These are phyloP conservation scores for Metroxylon sagu DNA, from an alignment of 176 grass and related monocot genomes.

Conservation along the genomic window DNA sequence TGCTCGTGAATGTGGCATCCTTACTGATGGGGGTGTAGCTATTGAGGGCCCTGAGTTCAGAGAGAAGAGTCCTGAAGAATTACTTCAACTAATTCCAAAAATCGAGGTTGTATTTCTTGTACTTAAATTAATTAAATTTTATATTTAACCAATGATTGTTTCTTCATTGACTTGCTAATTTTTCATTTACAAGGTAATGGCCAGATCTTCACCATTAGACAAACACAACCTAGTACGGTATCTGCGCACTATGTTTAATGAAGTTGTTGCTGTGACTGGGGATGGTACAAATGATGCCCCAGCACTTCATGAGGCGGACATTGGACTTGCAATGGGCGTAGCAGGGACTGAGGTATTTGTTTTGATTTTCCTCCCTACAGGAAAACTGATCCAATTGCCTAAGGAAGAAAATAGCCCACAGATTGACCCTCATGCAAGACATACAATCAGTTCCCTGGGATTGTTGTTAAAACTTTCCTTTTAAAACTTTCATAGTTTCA, in stretches of 20 bases:
- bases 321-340: constrained; percentile 21
- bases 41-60: constrained; percentile 14
- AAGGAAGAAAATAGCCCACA: no score
- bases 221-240: constrained; percentile 6
- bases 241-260: constrained; percentile 1
- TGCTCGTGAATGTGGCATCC: constrained; percentile 16
- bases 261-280: constrained; percentile 18
- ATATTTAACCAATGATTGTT: neutral
- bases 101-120: constrained; percentile 2
- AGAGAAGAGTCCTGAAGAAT: constrained; percentile 6
- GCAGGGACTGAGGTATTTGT: constrained; percentile 17
- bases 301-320: constrained; percentile 15
- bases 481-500: no score
- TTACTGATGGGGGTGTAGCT: constrained; percentile 10
- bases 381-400: neutral
- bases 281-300: constrained; percentile 22
- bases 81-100: constrained; percentile 8
- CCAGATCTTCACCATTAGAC: constrained; percentile 11
- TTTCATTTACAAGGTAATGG: constrained; percentile 14
- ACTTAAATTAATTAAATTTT: neutral
- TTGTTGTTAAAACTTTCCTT: no score
- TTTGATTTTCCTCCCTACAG: neutral
- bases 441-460: no score
- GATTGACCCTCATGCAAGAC: no score
- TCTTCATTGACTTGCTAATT: neutral